Base-by-base conservation (phyloP, 2,329 filamentous ascomycete genomes). In the Metarhizium rileyi region DNA sequence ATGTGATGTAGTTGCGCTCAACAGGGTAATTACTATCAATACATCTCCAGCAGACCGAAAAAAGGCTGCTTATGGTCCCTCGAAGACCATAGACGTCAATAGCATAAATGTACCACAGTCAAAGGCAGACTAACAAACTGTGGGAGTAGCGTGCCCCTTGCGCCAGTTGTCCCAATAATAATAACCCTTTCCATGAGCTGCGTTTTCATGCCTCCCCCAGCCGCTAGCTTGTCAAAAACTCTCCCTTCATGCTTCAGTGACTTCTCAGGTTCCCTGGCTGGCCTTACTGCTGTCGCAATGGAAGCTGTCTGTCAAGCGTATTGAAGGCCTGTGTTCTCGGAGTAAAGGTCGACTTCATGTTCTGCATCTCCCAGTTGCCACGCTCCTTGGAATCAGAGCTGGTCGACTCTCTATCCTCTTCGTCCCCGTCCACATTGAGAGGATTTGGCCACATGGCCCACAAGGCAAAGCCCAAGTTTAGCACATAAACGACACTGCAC, bases 291-390 rank as follows among this genome's bases (percentile, higher is more conserved):
- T 64, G 57, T 47, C 76, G 69, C 44, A 80, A 61, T 3, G 80
- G 78, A 51, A 82, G 62, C 58, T 77, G 76, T 50, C 79, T 67
- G 53, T 83, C 77, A 44, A 84, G 68, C 12, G 76, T 75, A 59
- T 85, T 74, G 61, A 87, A 87, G 1, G 83, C 84, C 62, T 79
- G 74, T 16, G 84, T 86, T 55, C 84, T 66, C 5, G 83, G 83
- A 6, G 83, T 86, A 55, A 75, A 85, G 0, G 79, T 78, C 1
- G 60, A 58, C 53, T 62, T 64, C 58, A 80, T 73, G 53, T 68
- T 69, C 50, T 76, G 73, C 75, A 82, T 76, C 67, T 85, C 81
- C 73, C 75, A 80, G 52, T 69, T 64, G 52, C 72, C 68, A 43
- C 71, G 68, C 52, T 69, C 67, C 41, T 70, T 70, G 61, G 66